These are phyloP conservation scores for Fusarium staphyleae DNA, from an alignment of 2,329 filamentous ascomycete species.

Conservation along the genomic window DNA sequence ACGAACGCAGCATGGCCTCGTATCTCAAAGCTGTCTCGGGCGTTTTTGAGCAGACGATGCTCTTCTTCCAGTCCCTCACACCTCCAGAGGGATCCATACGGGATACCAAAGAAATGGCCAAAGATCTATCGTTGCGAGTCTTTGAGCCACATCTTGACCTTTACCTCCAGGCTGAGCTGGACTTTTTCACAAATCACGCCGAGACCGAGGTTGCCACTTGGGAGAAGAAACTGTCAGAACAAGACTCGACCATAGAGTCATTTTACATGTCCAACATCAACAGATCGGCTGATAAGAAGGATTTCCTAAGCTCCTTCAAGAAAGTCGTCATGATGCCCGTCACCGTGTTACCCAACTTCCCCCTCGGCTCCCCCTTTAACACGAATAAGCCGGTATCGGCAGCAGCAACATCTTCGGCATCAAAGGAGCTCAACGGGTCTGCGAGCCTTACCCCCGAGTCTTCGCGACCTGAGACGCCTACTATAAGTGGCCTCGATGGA, in stretches of 20 bases:
- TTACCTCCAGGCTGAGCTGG: slow-evolving; percentile 90
- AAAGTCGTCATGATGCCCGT: slow-evolving; percentile 99
- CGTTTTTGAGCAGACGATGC: slow-evolving; percentile 84
- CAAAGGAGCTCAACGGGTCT: slow-evolving; percentile 40
- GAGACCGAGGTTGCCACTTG: slow-evolving; percentile 80
- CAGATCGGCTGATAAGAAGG: slow-evolving; percentile 92
- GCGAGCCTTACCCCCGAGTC: slow-evolving; percentile 45
- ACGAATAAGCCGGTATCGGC: slow-evolving; percentile 48
- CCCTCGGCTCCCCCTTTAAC: slow-evolving; percentile 65
- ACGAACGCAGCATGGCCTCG: slow-evolving; percentile 73
- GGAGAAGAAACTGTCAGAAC: slow-evolving; percentile 91
- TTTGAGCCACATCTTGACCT: slow-evolving; percentile 95
- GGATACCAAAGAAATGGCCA: slow-evolving; percentile 69
- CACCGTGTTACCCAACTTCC: slow-evolving; percentile 79
- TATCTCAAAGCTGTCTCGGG: slow-evolving; percentile 89
- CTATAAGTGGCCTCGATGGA: slow-evolving; percentile 48
- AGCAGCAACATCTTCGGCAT: slow-evolving; percentile 19
- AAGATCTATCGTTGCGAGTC: slow-evolving; percentile 71
- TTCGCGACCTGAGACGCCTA: slow-evolving; percentile 60
- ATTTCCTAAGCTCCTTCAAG: slow-evolving; percentile 95
- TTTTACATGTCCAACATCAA: slow-evolving; percentile 97
- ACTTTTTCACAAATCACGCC: slow-evolving; percentile 79
- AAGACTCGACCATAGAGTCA: slow-evolving; percentile 88
- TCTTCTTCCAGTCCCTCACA: slow-evolving; percentile 75
- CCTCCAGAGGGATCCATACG: slow-evolving; percentile 69